Conservation (phyloP, 2,329 filamentous ascomycete genomes). For the Arthrobotrys conoides region DNA sequence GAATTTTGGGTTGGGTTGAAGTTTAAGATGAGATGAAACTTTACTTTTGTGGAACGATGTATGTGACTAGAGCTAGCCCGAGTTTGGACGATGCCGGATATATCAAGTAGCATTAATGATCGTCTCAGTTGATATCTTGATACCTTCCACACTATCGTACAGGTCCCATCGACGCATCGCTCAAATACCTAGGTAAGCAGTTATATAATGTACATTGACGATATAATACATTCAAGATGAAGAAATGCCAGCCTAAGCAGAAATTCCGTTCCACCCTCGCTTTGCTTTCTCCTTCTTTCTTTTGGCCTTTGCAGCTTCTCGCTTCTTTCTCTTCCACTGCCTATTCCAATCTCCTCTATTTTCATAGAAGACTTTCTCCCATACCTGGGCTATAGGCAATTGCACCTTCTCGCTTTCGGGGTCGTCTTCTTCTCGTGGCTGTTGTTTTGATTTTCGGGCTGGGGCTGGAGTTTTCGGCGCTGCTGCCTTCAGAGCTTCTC, state of each 20-base stretch:
- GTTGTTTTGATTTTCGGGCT: not conserved
- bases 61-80: not conserved
- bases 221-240: conserved; percentile 3
- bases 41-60: not conserved
- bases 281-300: conserved; percentile 72
- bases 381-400: conserved; percentile 51
- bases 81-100: not conserved
- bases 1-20: conserved; percentile 1
- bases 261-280: conserved; percentile 36
- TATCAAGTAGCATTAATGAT: not conserved
- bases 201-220: conserved; percentile 17
- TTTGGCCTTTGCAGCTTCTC: conserved; percentile 76
- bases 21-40: conserved; percentile 11
- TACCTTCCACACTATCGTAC: conserved; percentile 14
- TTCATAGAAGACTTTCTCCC: conserved; percentile 77
- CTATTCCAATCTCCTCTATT: conserved; percentile 76
- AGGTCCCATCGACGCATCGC: not conserved
- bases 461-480: not conserved
- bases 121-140: not conserved
- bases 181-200: not conserved
- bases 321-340: conserved; percentile 77
- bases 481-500: not conserved
- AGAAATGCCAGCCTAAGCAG: not conserved
- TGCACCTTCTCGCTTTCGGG: conserved; percentile 59
- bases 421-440: conserved; percentile 47